Conservation (phyloP, 176 grass and related monocot genomes). For the Pharus latifolius region DNA sequence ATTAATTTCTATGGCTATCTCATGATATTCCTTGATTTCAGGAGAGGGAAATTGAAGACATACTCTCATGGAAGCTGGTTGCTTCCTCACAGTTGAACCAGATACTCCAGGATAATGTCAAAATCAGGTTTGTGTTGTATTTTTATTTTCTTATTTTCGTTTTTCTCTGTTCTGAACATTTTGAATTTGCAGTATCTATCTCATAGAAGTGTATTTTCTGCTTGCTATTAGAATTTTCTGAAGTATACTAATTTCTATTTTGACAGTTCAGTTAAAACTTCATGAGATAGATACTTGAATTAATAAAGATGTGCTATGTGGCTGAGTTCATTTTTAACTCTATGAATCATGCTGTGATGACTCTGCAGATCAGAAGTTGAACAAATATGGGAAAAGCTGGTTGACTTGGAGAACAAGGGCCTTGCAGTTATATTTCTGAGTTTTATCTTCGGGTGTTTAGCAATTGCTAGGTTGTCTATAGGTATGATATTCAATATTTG, state of each 20-base stretch:
- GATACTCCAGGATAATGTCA: conserved; percentile 37
- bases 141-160: neutral
- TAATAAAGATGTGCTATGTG: neutral
- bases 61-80: conserved; percentile 59
- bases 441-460: conserved; percentile 78
- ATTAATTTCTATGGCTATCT: neutral
- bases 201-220: neutral
- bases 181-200: neutral
- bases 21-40: conserved; percentile 36
- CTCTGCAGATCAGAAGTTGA: conserved; percentile 62
- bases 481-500: conserved; percentile 43
- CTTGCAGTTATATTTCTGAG: conserved; percentile 70
- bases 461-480: conserved; percentile 58
- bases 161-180: neutral
- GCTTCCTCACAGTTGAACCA: conserved; percentile 73
- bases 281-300: neutral
- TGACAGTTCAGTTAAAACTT: neutral
- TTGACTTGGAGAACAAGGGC: conserved; percentile 75
- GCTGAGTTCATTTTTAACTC: neutral
- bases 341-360: conserved; percentile 11
- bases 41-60: conserved; percentile 47
- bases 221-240: neutral
- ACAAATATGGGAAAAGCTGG: conserved; percentile 49
- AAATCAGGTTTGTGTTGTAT: conserved; percentile 51
- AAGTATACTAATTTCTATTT: neutral